Conservation (phyloP, 1,284 basidiomycete species). For the Naganishia sp. region DNA sequence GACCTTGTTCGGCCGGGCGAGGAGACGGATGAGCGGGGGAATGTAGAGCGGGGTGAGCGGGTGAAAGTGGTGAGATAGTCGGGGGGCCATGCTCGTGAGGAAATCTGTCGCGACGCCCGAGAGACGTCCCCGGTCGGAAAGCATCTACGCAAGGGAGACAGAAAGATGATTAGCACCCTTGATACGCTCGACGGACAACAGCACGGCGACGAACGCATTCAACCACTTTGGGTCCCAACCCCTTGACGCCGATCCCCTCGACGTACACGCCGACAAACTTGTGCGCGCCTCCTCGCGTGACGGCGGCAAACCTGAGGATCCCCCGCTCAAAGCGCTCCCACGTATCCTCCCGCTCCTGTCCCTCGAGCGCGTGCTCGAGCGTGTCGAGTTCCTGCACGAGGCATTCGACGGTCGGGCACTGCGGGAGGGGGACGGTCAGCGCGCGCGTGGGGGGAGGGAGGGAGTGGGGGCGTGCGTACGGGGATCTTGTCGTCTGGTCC, state of each 20-base stretch:
- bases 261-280: conserved; percentile 49
- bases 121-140: conserved; percentile 57
- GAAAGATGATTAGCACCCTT: conserved; percentile 1
- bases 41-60: conserved; percentile 55
- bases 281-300: conserved; percentile 53
- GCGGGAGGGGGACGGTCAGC: background rate
- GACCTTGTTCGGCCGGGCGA: conserved; percentile 58
- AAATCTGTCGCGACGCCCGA: conserved; percentile 57
- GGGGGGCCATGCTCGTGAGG: conserved; percentile 56
- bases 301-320: conserved; percentile 49
- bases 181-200: background rate
- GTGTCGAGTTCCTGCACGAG: conserved; percentile 48
- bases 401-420: conserved; percentile 48
- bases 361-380: conserved; percentile 44
- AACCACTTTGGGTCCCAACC: conserved; percentile 47
- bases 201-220: conserved; percentile 47
- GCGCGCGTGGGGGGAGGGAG: background rate
- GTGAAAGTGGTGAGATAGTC: conserved; percentile 51
- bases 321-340: conserved; percentile 54
- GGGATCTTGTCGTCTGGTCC: conserved; percentile 35
- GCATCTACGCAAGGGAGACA: conserved; percentile 45
- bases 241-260: conserved; percentile 49
- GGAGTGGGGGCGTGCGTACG: conserved; percentile 9
- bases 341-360: conserved; percentile 53
- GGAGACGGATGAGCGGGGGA: conserved; percentile 54